Base-by-base conservation (phyloP, 441 rosid species). In the Croton laevigatus region DNA sequence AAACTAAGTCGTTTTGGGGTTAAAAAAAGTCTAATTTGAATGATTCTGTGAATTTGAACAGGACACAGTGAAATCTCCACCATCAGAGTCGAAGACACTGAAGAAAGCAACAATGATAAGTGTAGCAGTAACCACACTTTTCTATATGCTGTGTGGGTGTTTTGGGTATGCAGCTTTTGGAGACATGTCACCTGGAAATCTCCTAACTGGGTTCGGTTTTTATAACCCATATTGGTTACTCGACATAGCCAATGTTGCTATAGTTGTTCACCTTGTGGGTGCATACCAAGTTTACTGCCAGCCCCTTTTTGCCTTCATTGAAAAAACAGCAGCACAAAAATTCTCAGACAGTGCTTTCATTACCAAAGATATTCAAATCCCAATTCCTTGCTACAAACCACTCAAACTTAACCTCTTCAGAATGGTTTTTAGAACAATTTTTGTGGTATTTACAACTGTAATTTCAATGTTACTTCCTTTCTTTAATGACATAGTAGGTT, bases 91-190 rank as follows among this genome's bases (percentile, higher is more conserved):
- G 32, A 86, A 81, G 79, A 92, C 93, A 3, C 87, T 92, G 97
- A 92, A 83, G 72, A 93, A 84, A 59, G 95, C 97, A 36, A 73
- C 90, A 0, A 75, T 82, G 5, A 14, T 86, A n/a, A 91, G 97
- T 46, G 87, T 88, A 0, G 62, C 69, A n/a, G 90, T 87, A 22
- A 89, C 95, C 0, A 93, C 97, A 12, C 23, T 85, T 53, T 93
- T 93, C 80, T 93, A 90, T 83, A 85, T 93, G 93, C 75, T 89
- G 2, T 93, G 97, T 48, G 97, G 97, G 14, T 90, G 92, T 73
- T 82, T 93, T 80, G 97, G 97, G 19, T 93, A 93, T 60, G 97
- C 95, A 3, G 91, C 97, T 0, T 93, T 93, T 37, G 98, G 98
- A 22, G 95, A 93, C 73, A 1, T 72, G 20, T 75, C 98, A 6